Base-by-base conservation (phyloP, 169 alveolate species). In the Eimeria acervulina region DNA sequence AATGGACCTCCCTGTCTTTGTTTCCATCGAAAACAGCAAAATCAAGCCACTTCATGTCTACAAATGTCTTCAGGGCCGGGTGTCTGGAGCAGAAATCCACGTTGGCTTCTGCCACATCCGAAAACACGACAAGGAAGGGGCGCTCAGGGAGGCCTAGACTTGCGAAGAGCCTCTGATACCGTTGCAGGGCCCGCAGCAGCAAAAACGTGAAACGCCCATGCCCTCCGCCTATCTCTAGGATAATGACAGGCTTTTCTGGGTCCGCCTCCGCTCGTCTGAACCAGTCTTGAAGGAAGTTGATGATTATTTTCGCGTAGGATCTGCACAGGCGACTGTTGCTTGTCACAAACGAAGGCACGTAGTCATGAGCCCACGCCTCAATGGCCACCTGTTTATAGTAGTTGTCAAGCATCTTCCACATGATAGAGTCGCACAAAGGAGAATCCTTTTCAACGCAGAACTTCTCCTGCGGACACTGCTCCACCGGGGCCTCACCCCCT, bases 341-440 rank as follows among this genome's bases (percentile, higher is more conserved):
- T 28, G 98, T 98, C 28, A 98, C 98, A 63, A 98, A 98, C 51
- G 98, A 97, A 28, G 98, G 98, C 28, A 98, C 98, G 44, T 95
- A 95, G 87, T 98, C 97, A 84, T 97, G 97, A 36, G 97, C 96
- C 98, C 98, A 98, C 44, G 98, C 98, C 95, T 97, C 98, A 74
- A 98, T 97, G 4, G 98, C 98, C 92, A 97, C 96, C 12, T 74
- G 74, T 36, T 96, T 96, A 70, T 98, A 98, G 96, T 97, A 98
- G 84, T 97, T 96, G 84, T 98, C 97, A 15, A 97, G 90, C 96
- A 98, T 96, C 26, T 95, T 87, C 98, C 98, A 98, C 81, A 98
- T 94, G 33, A 97, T 81, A 21, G 98, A 97, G 78, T 98, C 98
- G 52, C 97, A 96, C 52, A 98, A 96, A 38, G 83, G 97, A 36